Evolutionary conservation across 805 yeast genomes (phyloP), one percentile per base, ranked within the genome.

Genomic region (Debaryomyces castellii): DNA sequence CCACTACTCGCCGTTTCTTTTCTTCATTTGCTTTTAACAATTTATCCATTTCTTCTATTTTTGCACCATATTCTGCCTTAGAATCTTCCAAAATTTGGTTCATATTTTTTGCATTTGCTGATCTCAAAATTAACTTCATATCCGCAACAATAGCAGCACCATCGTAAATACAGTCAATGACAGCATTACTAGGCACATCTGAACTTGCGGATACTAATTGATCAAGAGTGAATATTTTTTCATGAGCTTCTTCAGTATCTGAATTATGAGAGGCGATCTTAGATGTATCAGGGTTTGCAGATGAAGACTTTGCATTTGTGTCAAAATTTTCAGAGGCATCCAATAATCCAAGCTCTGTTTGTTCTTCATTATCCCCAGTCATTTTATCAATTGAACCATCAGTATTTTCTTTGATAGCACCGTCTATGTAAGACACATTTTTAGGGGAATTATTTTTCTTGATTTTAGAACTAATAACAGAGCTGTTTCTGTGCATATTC

Each of bases 141-240:
- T 87, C 92, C 48, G 82, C 77, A 0, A 80, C 80, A 36, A 83
- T 60, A 0, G 82, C 78, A 0, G 85, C 82, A 4, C 80, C 67
- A 51, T 87, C 88, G 54, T 78, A 80, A 37, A 86, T 76, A 39
- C 81, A 60, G 47, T 82, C 84, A 35, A 87, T 70, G 5, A 81
- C 68, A 37, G 68, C 64, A 48, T 79, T 83, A 11, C 77, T 69
- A 4, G 89, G 83, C 11, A 80, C 72, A 2, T 80, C 76, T 0
- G 85, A 69, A 43, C 73, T 68, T 2, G 84, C 79, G 0, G 82
- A 73, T 0, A 83, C 79, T 45, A 84, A 57, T 39, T 75, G 77
- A 53, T 81, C 87, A 38, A 85, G 64, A 1, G 86, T 80, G 0
- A 47, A 42, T 1, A 49, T 45, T 5, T 48, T 46, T 4, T 54